phyloP scores from a whole-genome alignment of 371 early-diverging fungal species.

The Lichtheimia corymbifera region DNA sequence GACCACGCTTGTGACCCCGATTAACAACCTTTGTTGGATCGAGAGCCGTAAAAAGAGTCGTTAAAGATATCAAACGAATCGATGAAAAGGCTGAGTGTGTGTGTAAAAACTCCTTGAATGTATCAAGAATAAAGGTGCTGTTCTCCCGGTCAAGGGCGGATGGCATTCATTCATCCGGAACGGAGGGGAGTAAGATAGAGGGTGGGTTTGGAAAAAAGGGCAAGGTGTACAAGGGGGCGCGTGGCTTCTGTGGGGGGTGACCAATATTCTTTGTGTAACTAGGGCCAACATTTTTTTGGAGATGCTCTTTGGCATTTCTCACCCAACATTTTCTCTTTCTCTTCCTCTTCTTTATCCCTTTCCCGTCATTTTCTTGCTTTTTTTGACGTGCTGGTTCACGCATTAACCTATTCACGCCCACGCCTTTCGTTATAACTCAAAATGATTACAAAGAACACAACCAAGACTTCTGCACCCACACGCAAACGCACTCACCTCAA shows the following conservation, averaged over 20 bases:
- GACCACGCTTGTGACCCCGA: no score
- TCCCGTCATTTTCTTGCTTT: background rate
- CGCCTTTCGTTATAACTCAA: background rate
- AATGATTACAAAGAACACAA: conserved; percentile 1
- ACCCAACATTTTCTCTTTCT: background rate
- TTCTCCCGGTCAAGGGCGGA: no score
- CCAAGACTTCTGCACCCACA: conserved; percentile 4
- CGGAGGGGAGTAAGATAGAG: no score
- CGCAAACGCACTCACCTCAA: conserved; percentile 34
- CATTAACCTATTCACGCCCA: background rate
- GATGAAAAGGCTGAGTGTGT: no score
- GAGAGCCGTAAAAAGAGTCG: no score
- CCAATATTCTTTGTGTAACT: conserved; percentile 1
- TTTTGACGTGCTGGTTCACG: conserved; percentile 4
- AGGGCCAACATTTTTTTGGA: background rate
- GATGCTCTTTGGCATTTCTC: background rate
- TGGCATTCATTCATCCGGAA: no score
- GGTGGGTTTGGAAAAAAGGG: no score
- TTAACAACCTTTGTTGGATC: no score
- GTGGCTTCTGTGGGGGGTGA: background rate
- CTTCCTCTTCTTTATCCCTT: background rate
- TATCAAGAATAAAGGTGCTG: no score
- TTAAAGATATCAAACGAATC: no score
- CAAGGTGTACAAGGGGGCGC: background rate
- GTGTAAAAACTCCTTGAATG: no score